These are phyloP conservation scores for Globisporangium apiculatum DNA, from an alignment of 352 stramenopile genomes.

Conservation along the genomic window DNA sequence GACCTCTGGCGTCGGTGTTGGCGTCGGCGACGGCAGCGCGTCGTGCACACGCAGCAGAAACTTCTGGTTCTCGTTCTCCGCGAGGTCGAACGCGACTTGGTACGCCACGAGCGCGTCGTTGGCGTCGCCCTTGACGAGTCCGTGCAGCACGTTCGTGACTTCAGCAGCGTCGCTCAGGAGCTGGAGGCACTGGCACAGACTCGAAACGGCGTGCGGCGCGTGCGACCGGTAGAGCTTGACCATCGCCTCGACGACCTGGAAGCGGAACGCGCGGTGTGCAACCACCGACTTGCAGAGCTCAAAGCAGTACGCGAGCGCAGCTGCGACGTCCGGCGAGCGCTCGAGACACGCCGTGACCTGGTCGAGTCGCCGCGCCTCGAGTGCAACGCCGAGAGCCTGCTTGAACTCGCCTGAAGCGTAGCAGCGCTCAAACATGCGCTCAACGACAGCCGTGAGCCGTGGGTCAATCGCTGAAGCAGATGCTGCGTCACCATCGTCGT, in stretches of 20 bases:
- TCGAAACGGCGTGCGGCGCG: constrained; percentile 62
- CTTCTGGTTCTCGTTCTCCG: constrained; percentile 97
- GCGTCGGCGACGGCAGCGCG: constrained; percentile 55
- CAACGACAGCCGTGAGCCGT: constrained; percentile 93
- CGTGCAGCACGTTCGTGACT: constrained; percentile 83
- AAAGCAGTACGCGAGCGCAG: constrained; percentile 91
- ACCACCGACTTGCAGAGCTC: constrained; percentile 92
- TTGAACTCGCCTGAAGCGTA: constrained; percentile 91
- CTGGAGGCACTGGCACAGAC: constrained; percentile 84
- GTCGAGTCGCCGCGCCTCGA: constrained; percentile 92
- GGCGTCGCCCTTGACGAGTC: constrained; percentile 70
- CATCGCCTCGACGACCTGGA: constrained; percentile 93
- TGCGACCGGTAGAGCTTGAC: constrained; percentile 72
- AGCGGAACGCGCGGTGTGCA: constrained; percentile 89
- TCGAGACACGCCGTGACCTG: constrained; percentile 90
- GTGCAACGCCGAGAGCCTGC: constrained; percentile 96
- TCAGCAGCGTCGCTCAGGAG: constrained; percentile 80
- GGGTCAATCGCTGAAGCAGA: constrained; percentile 75
- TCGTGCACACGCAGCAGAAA: constrained; percentile 93
- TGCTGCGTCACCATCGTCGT: constrained; percentile 54
- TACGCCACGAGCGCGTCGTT: constrained; percentile 90
- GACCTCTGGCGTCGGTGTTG: constrained; percentile 17
- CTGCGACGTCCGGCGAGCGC: constrained; percentile 62
- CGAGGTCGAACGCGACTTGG: constrained; percentile 97
- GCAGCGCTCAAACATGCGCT: constrained; percentile 97